Conservation (phyloP, 2,329 filamentous ascomycete genomes). For the Pleomassaria siparia region DNA sequence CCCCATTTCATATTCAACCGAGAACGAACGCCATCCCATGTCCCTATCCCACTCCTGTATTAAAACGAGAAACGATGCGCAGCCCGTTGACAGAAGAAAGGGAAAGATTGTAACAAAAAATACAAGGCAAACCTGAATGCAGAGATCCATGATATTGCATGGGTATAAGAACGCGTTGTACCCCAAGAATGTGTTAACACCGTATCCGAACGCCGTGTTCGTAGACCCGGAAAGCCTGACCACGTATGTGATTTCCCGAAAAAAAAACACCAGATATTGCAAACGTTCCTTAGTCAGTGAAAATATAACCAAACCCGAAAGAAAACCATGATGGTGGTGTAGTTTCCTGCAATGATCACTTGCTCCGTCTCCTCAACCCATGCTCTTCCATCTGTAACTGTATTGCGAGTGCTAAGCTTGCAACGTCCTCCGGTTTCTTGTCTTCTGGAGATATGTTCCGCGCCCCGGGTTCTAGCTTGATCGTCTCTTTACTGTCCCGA, state of each 20-base stretch:
- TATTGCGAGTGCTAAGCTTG: constrained; percentile 31
- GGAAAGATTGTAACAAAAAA: neutral
- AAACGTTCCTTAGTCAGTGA: no score
- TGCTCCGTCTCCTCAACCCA: constrained; percentile 30
- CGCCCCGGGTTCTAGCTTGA: constrained; percentile 27
- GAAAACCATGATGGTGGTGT: no score
- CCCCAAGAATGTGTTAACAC: neutral
- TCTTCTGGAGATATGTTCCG: constrained; percentile 8
- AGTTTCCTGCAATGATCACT: constrained; percentile 16
- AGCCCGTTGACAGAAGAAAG: neutral
- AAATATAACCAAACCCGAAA: neutral
- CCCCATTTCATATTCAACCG: neutral
- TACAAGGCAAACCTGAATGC: constrained; percentile 3
- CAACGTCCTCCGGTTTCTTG: constrained; percentile 24
- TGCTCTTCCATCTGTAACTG: constrained; percentile 34
- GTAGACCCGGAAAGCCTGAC: neutral
- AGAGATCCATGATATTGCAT: constrained; percentile 3
- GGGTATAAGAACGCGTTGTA: constrained; percentile 2
- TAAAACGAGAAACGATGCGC: neutral
- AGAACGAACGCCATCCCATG: neutral
- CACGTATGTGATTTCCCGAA: neutral
- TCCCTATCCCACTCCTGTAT: neutral
- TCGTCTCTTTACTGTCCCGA: constrained; percentile 27
- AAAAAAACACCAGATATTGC: neutral
- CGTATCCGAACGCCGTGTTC: neutral